Conservation (phyloP, 768 basidiomycete species). For the Hydnomerulius pinastri region DNA sequence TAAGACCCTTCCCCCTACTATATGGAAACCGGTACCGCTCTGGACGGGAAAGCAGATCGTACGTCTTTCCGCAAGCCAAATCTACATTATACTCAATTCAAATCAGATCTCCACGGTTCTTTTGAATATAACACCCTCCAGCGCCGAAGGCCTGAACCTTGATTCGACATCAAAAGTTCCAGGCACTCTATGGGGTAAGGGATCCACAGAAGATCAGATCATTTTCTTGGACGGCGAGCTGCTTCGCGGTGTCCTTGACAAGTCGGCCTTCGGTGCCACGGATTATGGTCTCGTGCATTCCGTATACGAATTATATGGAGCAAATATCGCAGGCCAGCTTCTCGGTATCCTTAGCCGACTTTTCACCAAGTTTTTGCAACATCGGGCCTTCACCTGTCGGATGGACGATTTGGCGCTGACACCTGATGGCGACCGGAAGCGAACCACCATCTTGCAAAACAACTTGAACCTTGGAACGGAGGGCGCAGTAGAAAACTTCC, state of each 20-base stretch:
- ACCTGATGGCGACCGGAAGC: slow-evolving; percentile 69
- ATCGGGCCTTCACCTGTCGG: slow-evolving; percentile 95
- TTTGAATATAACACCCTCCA: slow-evolving; percentile 83
- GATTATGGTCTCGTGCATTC: slow-evolving; percentile 98
- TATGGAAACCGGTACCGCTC: slow-evolving; percentile 86
- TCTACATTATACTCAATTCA: slow-evolving; percentile 1
- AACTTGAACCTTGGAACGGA: slow-evolving; percentile 78
- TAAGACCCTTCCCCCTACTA: slow-evolving; percentile 82
- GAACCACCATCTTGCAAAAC: slow-evolving; percentile 65
- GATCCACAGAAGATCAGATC: slow-evolving; percentile 82
- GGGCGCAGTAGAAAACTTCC: slow-evolving; percentile 90
- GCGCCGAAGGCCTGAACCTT: slow-evolving; percentile 81
- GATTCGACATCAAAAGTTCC: slow-evolving; percentile 88
- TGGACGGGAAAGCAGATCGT: slow-evolving; percentile 99
- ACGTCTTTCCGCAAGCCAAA: slow-evolving; percentile 26
- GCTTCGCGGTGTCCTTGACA: slow-evolving; percentile 92
- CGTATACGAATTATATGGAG: slow-evolving; percentile 92
- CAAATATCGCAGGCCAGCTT: slow-evolving; percentile 85
- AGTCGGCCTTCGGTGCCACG: slow-evolving; percentile 94
- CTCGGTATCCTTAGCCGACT: slow-evolving; percentile 91
- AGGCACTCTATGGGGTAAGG: slow-evolving; percentile 79
- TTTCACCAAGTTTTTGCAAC: slow-evolving; percentile 96
- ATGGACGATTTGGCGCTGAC: slow-evolving; percentile 98
- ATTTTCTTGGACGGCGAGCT: slow-evolving; percentile 92
- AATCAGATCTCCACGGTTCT: slow-evolving; percentile 89